Evolutionary conservation across 208 protist genomes (phyloP).

Genomic region (Lotmaria passim): DNA sequence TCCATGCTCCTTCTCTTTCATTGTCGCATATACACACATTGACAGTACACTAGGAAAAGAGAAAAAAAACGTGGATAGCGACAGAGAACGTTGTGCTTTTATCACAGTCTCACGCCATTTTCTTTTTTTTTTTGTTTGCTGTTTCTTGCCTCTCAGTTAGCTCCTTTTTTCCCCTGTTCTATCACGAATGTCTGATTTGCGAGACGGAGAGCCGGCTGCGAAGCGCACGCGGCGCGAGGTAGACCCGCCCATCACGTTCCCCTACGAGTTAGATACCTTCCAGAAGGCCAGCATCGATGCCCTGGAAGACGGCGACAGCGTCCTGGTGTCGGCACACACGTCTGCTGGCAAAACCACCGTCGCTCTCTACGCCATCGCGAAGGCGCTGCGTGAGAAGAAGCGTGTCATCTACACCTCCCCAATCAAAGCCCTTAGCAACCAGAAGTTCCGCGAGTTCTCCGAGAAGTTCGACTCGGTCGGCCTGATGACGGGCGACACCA

Average conservation of each 20-base stretch:
- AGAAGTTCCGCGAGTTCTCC: slow-evolving; percentile 99
- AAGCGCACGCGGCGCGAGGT: slow-evolving; percentile 76
- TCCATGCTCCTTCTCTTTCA: too few species aligned
- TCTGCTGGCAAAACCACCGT: slow-evolving; percentile 99
- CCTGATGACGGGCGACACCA: slow-evolving; percentile 99
- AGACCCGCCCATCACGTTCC: slow-evolving; percentile 92
- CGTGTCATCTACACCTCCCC: slow-evolving; percentile 99
- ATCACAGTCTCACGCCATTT: too few species aligned
- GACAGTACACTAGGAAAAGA: too few species aligned
- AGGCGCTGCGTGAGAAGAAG: slow-evolving; percentile 97
- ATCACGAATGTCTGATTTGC: slow-evolving; percentile 19
- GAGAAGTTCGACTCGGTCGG: slow-evolving; percentile 98
- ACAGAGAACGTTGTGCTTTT: background rate
- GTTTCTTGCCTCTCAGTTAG: background rate
- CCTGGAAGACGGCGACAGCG: slow-evolving; percentile 97
- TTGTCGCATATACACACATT: too few species aligned
- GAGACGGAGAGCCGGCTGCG: slow-evolving; percentile 35
- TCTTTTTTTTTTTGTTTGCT: background rate
- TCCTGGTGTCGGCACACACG: slow-evolving; percentile 99
- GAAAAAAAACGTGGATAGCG: too few species aligned
- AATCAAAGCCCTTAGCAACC: slow-evolving; percentile 99
- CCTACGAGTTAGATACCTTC: slow-evolving; percentile 96
- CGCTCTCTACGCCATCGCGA: slow-evolving; percentile 99
- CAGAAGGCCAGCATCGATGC: slow-evolving; percentile 94
- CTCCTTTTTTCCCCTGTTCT: background rate